Conservation (phyloP, 2,329 filamentous ascomycete species). For the Cytospora paraplurivora region DNA sequence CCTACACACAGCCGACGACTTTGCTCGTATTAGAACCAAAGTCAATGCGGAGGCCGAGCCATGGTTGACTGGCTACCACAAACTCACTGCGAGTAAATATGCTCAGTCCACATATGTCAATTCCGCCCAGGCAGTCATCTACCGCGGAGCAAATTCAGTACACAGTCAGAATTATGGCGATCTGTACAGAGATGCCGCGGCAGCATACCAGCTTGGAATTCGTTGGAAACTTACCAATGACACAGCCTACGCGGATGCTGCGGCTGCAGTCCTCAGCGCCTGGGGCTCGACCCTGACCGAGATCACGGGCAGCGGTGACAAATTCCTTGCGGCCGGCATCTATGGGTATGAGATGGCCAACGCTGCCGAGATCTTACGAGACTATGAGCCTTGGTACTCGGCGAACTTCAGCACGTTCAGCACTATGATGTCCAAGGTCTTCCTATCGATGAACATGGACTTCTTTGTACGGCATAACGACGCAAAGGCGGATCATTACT, state of each 20-base stretch:
- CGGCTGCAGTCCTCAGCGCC: constrained; percentile 37
- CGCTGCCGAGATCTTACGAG: constrained; percentile 41
- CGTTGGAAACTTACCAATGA: constrained; percentile 40
- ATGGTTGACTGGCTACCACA: constrained; percentile 40
- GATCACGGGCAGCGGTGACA: constrained; percentile 38
- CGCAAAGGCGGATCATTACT: constrained; percentile 33
- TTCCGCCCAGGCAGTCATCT: constrained; percentile 37
- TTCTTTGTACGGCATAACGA: constrained; percentile 40
- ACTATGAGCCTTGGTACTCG: constrained; percentile 35
- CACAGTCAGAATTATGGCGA: constrained; percentile 39
- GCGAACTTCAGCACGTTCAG: constrained; percentile 29
- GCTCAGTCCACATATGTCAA: constrained; percentile 37
- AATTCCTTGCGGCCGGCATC: constrained; percentile 40
- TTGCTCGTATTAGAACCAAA: constrained; percentile 44
- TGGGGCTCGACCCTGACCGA: constrained; percentile 39
- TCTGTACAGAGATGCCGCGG: constrained; percentile 40
- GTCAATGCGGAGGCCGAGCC: constrained; percentile 39
- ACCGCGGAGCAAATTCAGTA: constrained; percentile 37
- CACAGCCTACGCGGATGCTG: constrained; percentile 37
- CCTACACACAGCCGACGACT: constrained; percentile 41
- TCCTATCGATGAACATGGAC: constrained; percentile 39
- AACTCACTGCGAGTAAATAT: constrained; percentile 35
- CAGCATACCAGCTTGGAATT: constrained; percentile 42
- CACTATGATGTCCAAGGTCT: constrained; percentile 38
- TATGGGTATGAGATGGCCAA: constrained; percentile 46